A percentile compares a stretch with the other conserved stretches of the same genome.
Conservation (phyloP, 2,329 filamentous ascomycete genomes). For the Fusarium sp. region DNA sequence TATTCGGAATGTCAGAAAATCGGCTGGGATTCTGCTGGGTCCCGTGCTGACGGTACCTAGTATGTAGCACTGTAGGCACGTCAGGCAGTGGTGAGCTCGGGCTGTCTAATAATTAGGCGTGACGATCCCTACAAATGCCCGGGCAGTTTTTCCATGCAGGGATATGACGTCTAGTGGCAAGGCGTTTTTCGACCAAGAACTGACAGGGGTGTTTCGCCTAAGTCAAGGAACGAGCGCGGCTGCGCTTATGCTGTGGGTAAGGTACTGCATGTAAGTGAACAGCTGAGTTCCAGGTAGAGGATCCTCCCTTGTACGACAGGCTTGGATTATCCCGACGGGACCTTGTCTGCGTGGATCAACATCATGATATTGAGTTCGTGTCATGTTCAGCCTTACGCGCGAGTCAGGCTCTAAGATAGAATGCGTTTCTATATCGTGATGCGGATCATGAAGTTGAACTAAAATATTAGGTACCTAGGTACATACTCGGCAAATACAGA, state of each 20-base stretch:
- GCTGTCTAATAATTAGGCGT: slow-evolving; percentile 19
- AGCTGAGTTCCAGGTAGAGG: background rate
- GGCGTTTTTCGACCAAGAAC: slow-evolving; percentile 19
- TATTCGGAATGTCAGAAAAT: slow-evolving; percentile 21
- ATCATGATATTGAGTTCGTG: background rate
- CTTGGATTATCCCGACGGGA: background rate
- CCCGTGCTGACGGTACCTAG: slow-evolving; percentile 3
- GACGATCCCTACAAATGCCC: slow-evolving; percentile 15
- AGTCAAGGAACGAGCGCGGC: slow-evolving; percentile 1
- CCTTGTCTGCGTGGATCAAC: background rate
- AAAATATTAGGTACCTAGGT: background rate
- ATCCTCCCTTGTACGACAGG: background rate
- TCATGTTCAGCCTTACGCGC: slow-evolving; percentile 13
- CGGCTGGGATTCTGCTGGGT: slow-evolving; percentile 2
- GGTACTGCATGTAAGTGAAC: background rate
- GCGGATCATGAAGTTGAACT: background rate
- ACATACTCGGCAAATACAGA: background rate
- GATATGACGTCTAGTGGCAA: slow-evolving; percentile 34
- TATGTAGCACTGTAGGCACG: background rate
- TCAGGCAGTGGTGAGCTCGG: slow-evolving; percentile 10
- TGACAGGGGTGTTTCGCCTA: slow-evolving; percentile 1
- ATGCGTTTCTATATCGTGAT: background rate
- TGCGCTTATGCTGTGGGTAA: slow-evolving; percentile 13
- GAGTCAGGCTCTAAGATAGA: slow-evolving; percentile 10
- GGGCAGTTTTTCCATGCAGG: slow-evolving; percentile 15